These are phyloP conservation scores for Fusarium austroafricanum DNA, from an alignment of 2,329 filamentous ascomycete species.

Conservation along the genomic window DNA sequence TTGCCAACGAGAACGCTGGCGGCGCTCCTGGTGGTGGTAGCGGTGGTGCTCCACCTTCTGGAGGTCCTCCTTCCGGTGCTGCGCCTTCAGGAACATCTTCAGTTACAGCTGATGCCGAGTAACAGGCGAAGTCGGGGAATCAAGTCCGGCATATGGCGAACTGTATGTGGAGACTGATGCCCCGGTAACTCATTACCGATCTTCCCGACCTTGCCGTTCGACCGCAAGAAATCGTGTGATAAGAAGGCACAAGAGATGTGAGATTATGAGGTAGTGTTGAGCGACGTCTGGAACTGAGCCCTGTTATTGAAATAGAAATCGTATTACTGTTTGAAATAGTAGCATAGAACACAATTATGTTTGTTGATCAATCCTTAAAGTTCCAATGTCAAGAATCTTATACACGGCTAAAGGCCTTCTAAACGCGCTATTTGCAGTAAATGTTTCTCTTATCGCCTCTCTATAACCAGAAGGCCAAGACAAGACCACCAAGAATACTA, in stretches of 20 bases:
- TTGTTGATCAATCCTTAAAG: background rate
- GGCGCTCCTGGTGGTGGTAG: slow-evolving; percentile 24
- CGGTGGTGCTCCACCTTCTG: slow-evolving; percentile 14
- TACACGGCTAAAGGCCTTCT: too few species aligned
- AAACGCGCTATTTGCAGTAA: too few species aligned
- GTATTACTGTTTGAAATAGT: too few species aligned
- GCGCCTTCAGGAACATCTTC: slow-evolving; percentile 8
- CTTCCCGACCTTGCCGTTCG: background rate
- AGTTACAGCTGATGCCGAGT: background rate
- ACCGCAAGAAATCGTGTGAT: background rate
- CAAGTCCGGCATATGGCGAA: background rate
- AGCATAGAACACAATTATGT: background rate
- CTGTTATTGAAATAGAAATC: background rate
- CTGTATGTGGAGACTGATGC: background rate
- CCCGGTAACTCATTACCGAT: background rate
- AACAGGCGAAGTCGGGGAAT: background rate
- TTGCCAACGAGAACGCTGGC: slow-evolving; percentile 37
- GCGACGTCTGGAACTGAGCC: slow-evolving; percentile 4
- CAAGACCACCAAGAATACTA: slow-evolving; percentile 9
- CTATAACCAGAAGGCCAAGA: slow-evolving; percentile 18
- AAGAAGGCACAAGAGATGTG: background rate
- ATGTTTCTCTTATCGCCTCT: too few species aligned
- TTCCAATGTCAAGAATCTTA: too few species aligned
- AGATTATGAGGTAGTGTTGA: background rate
- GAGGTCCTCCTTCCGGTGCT: background rate